These are phyloP conservation scores for Hanseniaspora vineae DNA, from an alignment of 805 yeast genomes.

Conservation along the genomic window DNA sequence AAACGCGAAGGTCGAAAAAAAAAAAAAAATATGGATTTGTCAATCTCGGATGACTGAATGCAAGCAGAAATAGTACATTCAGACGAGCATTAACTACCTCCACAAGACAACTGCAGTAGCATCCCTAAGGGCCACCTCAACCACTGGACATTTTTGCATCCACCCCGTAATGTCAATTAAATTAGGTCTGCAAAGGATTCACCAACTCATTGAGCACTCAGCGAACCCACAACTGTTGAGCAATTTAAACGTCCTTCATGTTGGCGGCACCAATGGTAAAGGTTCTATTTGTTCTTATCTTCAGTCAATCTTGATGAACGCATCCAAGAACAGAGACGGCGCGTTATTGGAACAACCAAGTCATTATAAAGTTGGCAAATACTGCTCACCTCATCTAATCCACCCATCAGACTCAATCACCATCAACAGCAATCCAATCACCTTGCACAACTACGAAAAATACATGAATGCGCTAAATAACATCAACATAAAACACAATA, in stretches of 20 bases:
- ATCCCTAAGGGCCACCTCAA: too few species aligned
- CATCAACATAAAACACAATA: conserved; percentile 26
- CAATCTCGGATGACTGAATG: too few species aligned
- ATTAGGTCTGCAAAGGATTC: conserved; percentile 43
- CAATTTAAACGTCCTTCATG: conserved; percentile 57
- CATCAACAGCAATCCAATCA: conserved; percentile 47
- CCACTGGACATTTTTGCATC: too few species aligned
- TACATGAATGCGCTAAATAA: conserved; percentile 31
- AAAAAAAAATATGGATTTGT: too few species aligned
- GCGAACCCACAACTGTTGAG: conserved; percentile 52
- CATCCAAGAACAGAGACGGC: neutral
- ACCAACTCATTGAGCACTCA: conserved; percentile 31
- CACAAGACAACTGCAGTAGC: neutral
- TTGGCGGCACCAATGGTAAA: conserved; percentile 95
- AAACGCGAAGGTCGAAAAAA: too few species aligned
- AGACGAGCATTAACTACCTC: neutral
- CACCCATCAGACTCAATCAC: conserved; percentile 64
- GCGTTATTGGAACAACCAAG: neutral
- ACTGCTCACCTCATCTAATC: conserved; percentile 80
- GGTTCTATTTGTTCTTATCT: conserved; percentile 86
- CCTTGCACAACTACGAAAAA: conserved; percentile 29
- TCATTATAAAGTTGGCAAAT: conserved; percentile 45
- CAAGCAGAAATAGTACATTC: too few species aligned
- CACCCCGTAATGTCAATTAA: conserved; percentile 33
- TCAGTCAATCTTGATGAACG: conserved; percentile 19